A percentile compares a stretch with the other conserved stretches of the same genome.
These are phyloP conservation scores for Wickerhamiella infanticola DNA, from an alignment of 1,139 yeast species.

Conservation along the genomic window DNA sequence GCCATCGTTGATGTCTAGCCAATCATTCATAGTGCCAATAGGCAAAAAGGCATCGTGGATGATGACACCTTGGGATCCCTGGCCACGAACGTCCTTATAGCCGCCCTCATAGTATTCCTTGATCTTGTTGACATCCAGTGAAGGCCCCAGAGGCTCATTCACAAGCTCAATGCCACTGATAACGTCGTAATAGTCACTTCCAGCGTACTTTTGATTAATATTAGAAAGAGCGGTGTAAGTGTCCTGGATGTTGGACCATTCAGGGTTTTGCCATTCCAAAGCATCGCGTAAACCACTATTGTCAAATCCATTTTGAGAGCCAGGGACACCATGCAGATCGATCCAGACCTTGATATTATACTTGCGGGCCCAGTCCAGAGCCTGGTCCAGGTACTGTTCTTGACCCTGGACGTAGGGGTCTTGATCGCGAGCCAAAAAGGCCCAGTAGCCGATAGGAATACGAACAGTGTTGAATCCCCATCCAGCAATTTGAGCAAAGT, in stretches of 20 bases:
- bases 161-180: slow-evolving; percentile 72
- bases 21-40: slow-evolving; percentile 48
- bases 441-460: slow-evolving; percentile 96
- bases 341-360: slow-evolving; percentile 66
- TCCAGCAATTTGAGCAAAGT: slow-evolving; percentile 40
- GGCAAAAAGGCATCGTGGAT: slow-evolving; percentile 63
- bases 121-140: slow-evolving; percentile 42
- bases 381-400: slow-evolving; percentile 51
- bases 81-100: slow-evolving; percentile 35
- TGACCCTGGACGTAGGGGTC: slow-evolving; percentile 93
- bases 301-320: slow-evolving; percentile 95
- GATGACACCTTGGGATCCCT: slow-evolving; percentile 37
- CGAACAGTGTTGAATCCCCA: slow-evolving; percentile 76
- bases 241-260: slow-evolving; percentile 36
- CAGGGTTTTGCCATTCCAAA: slow-evolving; percentile 31
- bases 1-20: slow-evolving; percentile 26
- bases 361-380: slow-evolving; percentile 58
- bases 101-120: slow-evolving; percentile 41
- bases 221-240: slow-evolving; percentile 35
- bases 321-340: slow-evolving; percentile 91
- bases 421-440: slow-evolving; percentile 42
- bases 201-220: slow-evolving; percentile 49
- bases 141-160: slow-evolving; percentile 79
- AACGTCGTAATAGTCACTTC: slow-evolving; percentile 47
- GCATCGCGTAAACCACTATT: slow-evolving; percentile 76